Evolutionary conservation across 371 early-diverging fungal genomes (phyloP), one percentile per base, ranked within the genome.

Genomic region (Blastocladiella emersonii): DNA sequence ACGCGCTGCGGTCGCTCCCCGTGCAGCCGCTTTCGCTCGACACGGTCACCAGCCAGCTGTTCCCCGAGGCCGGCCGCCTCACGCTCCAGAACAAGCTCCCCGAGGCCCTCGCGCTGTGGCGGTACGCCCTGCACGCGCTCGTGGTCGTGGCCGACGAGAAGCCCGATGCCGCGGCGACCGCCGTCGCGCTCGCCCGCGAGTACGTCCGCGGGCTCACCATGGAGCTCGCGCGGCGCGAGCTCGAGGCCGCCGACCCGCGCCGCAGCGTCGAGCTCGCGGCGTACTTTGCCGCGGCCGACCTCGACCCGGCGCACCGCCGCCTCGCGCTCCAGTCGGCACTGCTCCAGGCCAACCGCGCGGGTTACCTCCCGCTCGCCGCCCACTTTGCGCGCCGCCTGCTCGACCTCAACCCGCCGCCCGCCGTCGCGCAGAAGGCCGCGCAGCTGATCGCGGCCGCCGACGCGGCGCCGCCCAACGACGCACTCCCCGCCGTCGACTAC

Each of bases 201-300:
- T 98, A 98, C 72, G 74, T 93, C 25, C 71, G 91, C 41, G 98
- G 93, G 57, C 71, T 92, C 39, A 76, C 78, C 25, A 82, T 95
- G 75, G 95, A 93, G 69, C 77, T 85, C 61, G 78, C 75, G 57
- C 85, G 93, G n/a, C 78, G 84, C 57, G 74, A 79, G 34, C 70
- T 81, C 37, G 83, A 89, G 23, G 82, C 83, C 44, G 27, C 35
- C 23, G 59, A 37, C 25, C 30, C 53, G 53, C 30, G 30, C 1
- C 37, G 59, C 17, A 25, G 15, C 3, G 68, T 95, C 17, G 96
- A 93, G 69, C 78, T 98, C 53, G 91, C 94, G 1, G 90, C 91
- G 7, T 95, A 93, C 76, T 95, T 95, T 69, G 89, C 98, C 6
- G 88, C 92, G 65, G 91, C 92, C 72, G 79, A 89, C 63, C 77